Conservation (phyloP, 148 eudicot species). For the Arbutus unedo region DNA sequence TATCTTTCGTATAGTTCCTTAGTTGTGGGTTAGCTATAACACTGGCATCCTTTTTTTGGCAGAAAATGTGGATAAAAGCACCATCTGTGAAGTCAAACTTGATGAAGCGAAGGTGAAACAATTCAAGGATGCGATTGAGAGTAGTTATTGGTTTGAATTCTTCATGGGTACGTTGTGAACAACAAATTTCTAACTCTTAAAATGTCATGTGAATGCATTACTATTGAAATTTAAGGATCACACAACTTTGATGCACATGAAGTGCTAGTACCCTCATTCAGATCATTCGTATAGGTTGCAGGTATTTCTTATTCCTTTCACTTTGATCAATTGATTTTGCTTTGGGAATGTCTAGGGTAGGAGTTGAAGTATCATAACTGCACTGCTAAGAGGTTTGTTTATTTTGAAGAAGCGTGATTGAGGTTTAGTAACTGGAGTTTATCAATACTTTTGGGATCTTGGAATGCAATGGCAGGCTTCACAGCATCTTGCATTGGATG, state of each 20-base stretch:
- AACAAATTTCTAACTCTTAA: constrained; percentile 8
- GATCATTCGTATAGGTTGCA: not conserved
- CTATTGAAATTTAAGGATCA: not conserved
- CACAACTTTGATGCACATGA: not conserved
- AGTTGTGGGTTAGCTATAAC: not conserved
- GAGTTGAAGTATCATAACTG: not conserved
- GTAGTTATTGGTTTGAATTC: constrained; percentile 91
- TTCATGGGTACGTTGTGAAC: constrained; percentile 69
- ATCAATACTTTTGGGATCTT: not conserved
- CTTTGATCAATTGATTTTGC: not conserved
- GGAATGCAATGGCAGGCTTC: not conserved
- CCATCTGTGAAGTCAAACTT: constrained; percentile 72
- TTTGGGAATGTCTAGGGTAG: not conserved
- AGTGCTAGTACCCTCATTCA: not conserved
- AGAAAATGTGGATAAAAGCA: constrained; percentile 69
- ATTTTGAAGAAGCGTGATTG: not conserved
- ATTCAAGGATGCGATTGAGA: constrained; percentile 87
- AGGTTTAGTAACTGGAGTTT: not conserved
- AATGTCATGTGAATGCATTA: not conserved
- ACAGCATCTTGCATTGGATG: not conserved
- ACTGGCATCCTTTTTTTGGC: constrained; percentile 25
- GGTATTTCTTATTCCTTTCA: not conserved
- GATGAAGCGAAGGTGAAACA: constrained; percentile 69
- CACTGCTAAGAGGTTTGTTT: not conserved
- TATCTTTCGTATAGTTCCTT: constrained; percentile 5